Percentiles rank a stretch among this genome's conserved stretches.
Conservation (phyloP, 345 rosid genomes). For the Microcos paniculata region DNA sequence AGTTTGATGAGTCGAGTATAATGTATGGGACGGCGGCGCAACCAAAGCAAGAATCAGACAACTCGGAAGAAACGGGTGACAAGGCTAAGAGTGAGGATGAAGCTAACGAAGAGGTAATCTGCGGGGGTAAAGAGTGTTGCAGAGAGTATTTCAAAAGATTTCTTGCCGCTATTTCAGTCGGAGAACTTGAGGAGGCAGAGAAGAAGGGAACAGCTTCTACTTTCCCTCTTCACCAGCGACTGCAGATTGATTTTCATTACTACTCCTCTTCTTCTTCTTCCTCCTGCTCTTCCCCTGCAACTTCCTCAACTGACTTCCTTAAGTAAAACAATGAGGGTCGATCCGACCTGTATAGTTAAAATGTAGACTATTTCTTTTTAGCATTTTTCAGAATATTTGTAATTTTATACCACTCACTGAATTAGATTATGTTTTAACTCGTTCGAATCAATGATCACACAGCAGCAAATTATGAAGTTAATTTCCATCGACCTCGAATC, state of each 20-base stretch:
- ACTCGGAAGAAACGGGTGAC: neutral
- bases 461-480: neutral
- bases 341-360: neutral
- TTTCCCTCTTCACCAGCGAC: constrained; percentile 38
- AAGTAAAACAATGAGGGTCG: neutral
- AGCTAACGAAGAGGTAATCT: constrained; percentile 30
- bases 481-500: neutral
- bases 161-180: constrained; percentile 54
- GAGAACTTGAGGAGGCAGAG: constrained; percentile 50
- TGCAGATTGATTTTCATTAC: constrained; percentile 62
- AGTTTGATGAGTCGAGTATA: constrained; percentile 14
- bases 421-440: neutral
- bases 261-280: constrained; percentile 11
- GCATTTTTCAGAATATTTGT: constrained; percentile 1
- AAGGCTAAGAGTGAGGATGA: constrained; percentile 11
- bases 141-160: constrained; percentile 67
- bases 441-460: neutral
- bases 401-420: neutral
- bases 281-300: constrained; percentile 3
- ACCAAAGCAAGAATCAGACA: neutral
- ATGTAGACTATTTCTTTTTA: neutral
- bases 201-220: constrained; percentile 37
- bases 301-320: neutral
- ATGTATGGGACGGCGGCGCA: neutral
- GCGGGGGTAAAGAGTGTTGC: constrained; percentile 56